Conservation (phyloP, 164 flowering plant genomes). For the Liriodendron chinense region DNA sequence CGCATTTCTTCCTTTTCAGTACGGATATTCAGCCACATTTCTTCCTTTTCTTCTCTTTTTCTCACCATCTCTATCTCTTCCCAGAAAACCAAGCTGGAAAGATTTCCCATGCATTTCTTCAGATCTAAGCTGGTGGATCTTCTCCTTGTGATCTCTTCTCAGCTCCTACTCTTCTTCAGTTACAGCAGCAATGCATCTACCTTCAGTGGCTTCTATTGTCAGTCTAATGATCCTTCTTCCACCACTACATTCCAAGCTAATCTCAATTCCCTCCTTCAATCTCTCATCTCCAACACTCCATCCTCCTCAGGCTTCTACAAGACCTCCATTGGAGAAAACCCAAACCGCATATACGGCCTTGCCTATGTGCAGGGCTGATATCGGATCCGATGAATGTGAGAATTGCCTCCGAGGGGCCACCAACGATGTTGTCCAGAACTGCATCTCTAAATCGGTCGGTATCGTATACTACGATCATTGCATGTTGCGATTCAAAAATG, state of each 20-base stretch:
- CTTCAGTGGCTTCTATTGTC: neutral
- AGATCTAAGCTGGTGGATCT: neutral
- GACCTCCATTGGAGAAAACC: neutral
- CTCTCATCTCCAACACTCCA: slow-evolving; percentile 1
- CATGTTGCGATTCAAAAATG: neutral
- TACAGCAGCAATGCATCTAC: neutral
- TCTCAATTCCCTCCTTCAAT: neutral
- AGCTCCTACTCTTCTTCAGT: neutral
- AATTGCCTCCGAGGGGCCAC: neutral
- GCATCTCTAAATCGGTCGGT: neutral
- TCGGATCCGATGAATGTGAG: neutral
- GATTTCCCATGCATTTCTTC: neutral
- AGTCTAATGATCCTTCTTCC: neutral
- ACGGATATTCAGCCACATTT: too few relatives aligned
- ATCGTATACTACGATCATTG: neutral
- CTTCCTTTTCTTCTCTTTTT: too few relatives aligned
- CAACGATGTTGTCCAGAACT: neutral
- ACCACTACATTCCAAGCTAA: neutral
- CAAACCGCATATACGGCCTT: neutral
- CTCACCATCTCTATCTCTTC: neutral
- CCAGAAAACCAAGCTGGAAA: neutral
- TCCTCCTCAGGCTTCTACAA: neutral
- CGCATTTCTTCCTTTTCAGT: too few relatives aligned
- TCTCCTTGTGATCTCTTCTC: neutral
- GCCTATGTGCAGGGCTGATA: neutral